These are phyloP conservation scores for Euphrasia confusa DNA, from an alignment of 257 asterid genomes.

Conservation along the genomic window DNA sequence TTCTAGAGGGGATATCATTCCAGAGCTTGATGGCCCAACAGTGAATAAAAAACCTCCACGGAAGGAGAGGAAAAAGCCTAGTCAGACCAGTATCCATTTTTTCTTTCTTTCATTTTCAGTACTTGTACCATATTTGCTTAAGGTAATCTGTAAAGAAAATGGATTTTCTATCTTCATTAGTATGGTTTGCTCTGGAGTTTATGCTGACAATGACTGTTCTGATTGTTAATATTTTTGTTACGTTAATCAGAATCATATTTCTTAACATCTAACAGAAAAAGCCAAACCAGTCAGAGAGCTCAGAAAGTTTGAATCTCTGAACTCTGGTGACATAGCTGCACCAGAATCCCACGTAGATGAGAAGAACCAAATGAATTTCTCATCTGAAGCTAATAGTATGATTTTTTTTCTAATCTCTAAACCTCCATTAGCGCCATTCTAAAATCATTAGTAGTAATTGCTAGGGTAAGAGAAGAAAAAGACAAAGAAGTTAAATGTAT, in stretches of 20 bases:
- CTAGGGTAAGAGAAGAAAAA: not conserved
- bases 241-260: conserved; percentile 22
- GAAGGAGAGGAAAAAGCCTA: conserved; percentile 67
- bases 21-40: conserved; percentile 43
- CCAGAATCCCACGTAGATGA: conserved; percentile 34
- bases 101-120: conserved; percentile 23
- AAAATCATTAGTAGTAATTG: not conserved
- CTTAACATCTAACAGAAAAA: conserved; percentile 58
- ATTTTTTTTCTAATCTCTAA: conserved; percentile 7
- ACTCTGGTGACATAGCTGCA: conserved; percentile 40
- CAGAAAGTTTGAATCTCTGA: conserved; percentile 33
- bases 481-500: not conserved
- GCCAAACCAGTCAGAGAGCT: conserved; percentile 38
- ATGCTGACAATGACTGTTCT: conserved; percentile 1
- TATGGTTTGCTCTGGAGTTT: conserved; percentile 5
- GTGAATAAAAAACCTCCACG: conserved; percentile 61
- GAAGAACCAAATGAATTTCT: conserved; percentile 30
- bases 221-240: conserved; percentile 8
- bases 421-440: not conserved
- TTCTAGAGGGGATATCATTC: conserved; percentile 32
- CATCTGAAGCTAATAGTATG: conserved; percentile 48
- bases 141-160: conserved; percentile 16
- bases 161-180: conserved; percentile 1
- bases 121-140: not conserved
- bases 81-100: conserved; percentile 74